phyloP scores from a whole-genome alignment of 2,329 filamentous ascomycete genomes.

The Xylariaceae sp. region DNA sequence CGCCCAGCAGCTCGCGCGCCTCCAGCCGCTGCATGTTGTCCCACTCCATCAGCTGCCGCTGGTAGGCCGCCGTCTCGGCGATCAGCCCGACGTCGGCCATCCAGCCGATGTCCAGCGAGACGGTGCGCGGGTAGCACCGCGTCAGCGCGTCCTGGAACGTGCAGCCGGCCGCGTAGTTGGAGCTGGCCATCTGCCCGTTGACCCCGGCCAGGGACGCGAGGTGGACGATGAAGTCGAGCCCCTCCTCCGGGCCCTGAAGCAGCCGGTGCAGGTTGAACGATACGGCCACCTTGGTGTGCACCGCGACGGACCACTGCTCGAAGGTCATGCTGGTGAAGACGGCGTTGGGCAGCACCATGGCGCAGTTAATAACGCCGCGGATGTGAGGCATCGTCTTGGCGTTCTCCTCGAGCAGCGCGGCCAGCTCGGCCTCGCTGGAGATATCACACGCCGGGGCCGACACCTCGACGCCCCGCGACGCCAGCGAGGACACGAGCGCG shows the following conservation, averaged over 20 bases:
- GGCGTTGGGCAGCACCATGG: background rate
- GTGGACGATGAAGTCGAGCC: background rate
- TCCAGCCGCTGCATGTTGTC: too few relatives aligned
- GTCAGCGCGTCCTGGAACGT: background rate
- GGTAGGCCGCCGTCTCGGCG: too few relatives aligned
- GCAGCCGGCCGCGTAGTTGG: background rate
- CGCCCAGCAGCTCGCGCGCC: too few relatives aligned
- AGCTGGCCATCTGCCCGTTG: background rate
- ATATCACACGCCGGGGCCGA: conserved; percentile 1
- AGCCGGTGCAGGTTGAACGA: background rate
- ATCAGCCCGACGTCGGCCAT: too few relatives aligned
- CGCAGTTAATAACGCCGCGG: background rate
- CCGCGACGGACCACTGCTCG: background rate
- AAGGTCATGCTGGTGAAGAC: background rate
- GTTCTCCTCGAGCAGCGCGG: background rate
- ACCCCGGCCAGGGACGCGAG: background rate
- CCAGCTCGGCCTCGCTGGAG: background rate
- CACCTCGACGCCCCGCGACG: background rate
- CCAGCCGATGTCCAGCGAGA: background rate
- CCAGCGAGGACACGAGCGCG: background rate
- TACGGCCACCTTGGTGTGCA: background rate
- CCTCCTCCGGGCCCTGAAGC: background rate
- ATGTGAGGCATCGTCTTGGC: conserved; percentile 1
- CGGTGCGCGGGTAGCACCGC: too few relatives aligned
- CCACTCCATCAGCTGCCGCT: too few relatives aligned